phyloP scores from a whole-genome alignment of 192 early-diverging fungal species.

The Allomyces javanicus region DNA sequence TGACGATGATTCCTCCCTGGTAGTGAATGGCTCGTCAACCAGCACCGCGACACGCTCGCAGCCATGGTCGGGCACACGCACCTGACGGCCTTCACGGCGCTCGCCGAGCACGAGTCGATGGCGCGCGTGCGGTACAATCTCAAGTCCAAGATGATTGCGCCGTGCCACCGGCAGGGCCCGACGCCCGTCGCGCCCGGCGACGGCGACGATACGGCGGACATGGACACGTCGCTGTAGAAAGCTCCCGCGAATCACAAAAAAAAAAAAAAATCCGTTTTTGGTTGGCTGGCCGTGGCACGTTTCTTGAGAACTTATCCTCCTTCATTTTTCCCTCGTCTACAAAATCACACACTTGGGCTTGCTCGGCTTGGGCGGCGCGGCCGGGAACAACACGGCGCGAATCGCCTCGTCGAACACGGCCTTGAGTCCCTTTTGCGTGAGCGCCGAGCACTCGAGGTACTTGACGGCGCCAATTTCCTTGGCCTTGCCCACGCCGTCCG shows the following conservation, averaged over 20 bases:
- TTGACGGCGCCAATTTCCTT: constrained; percentile 78
- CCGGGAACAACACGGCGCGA: constrained; percentile 68
- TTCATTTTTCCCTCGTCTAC: constrained; percentile 17
- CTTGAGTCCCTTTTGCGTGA: constrained; percentile 94
- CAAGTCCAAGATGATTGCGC: too few relatives aligned
- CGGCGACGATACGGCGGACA: too few relatives aligned
- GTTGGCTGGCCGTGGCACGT: too few relatives aligned
- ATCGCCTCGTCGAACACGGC: constrained; percentile 98
- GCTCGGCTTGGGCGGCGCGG: constrained; percentile 34
- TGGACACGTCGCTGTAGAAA: too few relatives aligned
- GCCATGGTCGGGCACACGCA: constrained; percentile 57
- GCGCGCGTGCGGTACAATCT: constrained; percentile 52
- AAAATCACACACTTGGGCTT: constrained; percentile 54
- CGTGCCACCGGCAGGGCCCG: too few relatives aligned
- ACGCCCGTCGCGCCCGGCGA: too few relatives aligned
- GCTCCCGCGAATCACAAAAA: too few relatives aligned
- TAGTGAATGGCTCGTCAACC: constrained; percentile 73
- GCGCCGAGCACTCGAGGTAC: constrained; percentile 92
- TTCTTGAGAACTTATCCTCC: too few relatives aligned
- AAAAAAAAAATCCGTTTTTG: too few relatives aligned
- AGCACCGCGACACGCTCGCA: constrained; percentile 63
- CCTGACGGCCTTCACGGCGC: constrained; percentile 56
- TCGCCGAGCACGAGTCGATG: constrained; percentile 72
- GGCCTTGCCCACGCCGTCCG: constrained; percentile 67
- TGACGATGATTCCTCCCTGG: not conserved